phyloP scores from a whole-genome alignment of 371 early-diverging fungal species.

The Lichtheimia hyalospora region DNA sequence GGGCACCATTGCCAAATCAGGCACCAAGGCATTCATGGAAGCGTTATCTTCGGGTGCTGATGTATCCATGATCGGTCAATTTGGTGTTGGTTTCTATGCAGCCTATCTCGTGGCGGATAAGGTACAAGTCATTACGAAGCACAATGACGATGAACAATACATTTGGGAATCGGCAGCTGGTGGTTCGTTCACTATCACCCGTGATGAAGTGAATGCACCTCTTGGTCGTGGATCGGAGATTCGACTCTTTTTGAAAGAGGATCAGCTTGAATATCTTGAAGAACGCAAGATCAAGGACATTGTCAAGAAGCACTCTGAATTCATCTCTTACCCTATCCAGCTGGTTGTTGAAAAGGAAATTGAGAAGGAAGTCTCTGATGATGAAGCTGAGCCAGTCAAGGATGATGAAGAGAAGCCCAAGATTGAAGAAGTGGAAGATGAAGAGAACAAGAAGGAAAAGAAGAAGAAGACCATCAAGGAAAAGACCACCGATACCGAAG shows the following conservation, averaged over 20 bases:
- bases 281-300: constrained; percentile 58
- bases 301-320: constrained; percentile 80
- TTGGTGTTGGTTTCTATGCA: constrained; percentile 93
- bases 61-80: constrained; percentile 85
- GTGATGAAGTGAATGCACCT: constrained; percentile 70
- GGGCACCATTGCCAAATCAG: constrained; percentile 86
- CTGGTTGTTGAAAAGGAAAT: constrained; percentile 47
- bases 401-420: constrained; percentile 61
- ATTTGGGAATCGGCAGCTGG: constrained; percentile 74
- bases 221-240: constrained; percentile 75
- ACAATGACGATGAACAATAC: constrained; percentile 70
- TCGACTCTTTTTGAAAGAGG: constrained; percentile 77
- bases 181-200: constrained; percentile 71
- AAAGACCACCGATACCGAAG: constrained; percentile 46
- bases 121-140: constrained; percentile 83
- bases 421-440: constrained; percentile 52
- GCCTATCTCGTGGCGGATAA: constrained; percentile 83
- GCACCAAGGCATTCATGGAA: constrained; percentile 60
- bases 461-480: constrained; percentile 71
- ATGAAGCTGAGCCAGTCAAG: constrained; percentile 67
- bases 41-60: constrained; percentile 51
- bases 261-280: constrained; percentile 61
- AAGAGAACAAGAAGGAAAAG: constrained; percentile 77
- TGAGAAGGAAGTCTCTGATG: constrained; percentile 87
- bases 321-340: constrained; percentile 66